A percentile compares a stretch with the other conserved stretches of the same genome.
Conservation (phyloP, 1,139 yeast genomes). For the Sugiyamaella xylanicola region DNA sequence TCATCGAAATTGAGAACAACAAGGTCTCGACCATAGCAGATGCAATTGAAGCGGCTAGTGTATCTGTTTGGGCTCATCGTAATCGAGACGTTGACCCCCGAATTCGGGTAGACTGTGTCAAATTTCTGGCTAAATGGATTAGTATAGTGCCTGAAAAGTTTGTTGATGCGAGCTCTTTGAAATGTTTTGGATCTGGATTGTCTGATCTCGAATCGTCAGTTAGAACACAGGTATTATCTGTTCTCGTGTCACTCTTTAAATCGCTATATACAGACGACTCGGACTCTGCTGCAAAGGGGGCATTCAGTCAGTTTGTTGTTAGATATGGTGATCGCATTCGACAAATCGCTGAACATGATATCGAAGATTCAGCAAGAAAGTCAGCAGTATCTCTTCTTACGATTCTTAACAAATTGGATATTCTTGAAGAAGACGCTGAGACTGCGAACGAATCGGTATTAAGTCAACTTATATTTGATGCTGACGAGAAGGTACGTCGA, state of each 20-base stretch:
- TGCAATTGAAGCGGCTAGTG: constrained; percentile 65
- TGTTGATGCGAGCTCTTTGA: constrained; percentile 65
- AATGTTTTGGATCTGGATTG: constrained; percentile 82
- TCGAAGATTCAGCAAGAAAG: constrained; percentile 56
- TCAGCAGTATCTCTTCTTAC: constrained; percentile 56
- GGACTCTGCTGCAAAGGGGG: constrained; percentile 31
- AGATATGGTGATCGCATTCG: constrained; percentile 65
- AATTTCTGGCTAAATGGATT: constrained; percentile 68
- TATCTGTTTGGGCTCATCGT: constrained; percentile 70
- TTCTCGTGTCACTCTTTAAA: constrained; percentile 53
- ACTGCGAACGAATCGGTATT: constrained; percentile 41
- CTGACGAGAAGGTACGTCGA: constrained; percentile 41
- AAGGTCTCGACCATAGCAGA: constrained; percentile 58
- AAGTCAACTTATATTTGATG: constrained; percentile 48
- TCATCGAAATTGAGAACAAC: constrained; percentile 41
- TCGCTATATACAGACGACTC: constrained; percentile 41
- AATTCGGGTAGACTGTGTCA: constrained; percentile 70
- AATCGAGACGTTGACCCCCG: constrained; percentile 77
- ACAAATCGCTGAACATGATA: constrained; percentile 59
- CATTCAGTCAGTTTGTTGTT: constrained; percentile 71
- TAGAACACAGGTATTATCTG: constrained; percentile 64
- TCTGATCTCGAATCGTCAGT: constrained; percentile 68
- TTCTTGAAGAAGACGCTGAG: constrained; percentile 65
- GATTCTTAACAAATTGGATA: constrained; percentile 62
- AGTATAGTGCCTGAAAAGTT: constrained; percentile 68